These are phyloP conservation scores for Centaurea solstitialis DNA, from an alignment of 129 eudicot species.

Conservation along the genomic window DNA sequence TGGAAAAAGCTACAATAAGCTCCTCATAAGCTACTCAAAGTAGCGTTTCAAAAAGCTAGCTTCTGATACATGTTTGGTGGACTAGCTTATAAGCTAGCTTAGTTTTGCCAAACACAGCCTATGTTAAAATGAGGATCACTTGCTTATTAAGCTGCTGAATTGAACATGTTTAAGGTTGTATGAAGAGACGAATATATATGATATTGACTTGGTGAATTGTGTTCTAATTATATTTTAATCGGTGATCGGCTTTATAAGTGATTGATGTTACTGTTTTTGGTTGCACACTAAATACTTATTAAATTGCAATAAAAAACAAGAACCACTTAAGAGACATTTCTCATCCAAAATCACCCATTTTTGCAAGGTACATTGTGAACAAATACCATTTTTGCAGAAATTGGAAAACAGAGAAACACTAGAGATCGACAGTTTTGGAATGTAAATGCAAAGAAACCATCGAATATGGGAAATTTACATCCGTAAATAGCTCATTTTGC, in stretches of 20 bases:
- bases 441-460: not conserved
- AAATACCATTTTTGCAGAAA: not conserved
- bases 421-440: not conserved
- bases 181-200: not conserved
- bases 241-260: not conserved
- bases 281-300: not conserved
- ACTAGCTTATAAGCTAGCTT: too few species aligned
- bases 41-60: too few species aligned
- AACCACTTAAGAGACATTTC: not conserved
- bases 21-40: too few species aligned
- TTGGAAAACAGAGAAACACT: not conserved
- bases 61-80: too few species aligned
- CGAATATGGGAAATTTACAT: not conserved
- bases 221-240: not conserved
- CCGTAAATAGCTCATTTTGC: not conserved
- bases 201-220: not conserved
- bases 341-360: not conserved
- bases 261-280: not conserved
- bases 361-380: not conserved
- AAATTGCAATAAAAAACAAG: not conserved
- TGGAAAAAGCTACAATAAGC: too few species aligned
- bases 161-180: not conserved
- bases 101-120: too few species aligned
- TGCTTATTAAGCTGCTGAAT: not conserved
- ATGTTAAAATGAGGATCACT: not conserved